Percentiles rank a stretch among this genome's conserved stretches.
Evolutionary conservation across 495 filamentous ascomycete species (phyloP).

Genomic region (Hyphodiscus hymeniophilus): DNA sequence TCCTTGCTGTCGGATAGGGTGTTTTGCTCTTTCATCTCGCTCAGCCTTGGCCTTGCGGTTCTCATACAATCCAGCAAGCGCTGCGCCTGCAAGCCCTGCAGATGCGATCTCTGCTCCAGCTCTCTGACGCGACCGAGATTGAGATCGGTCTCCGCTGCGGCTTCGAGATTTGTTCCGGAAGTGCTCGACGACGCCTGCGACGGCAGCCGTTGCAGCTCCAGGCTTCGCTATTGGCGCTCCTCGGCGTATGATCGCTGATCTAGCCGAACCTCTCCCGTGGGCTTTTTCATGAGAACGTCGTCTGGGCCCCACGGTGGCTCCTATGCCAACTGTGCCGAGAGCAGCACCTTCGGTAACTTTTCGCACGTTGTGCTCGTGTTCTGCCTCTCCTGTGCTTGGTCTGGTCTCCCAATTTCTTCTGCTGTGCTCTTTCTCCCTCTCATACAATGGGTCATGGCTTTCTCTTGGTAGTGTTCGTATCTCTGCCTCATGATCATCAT

Average conservation of each 20-base stretch:
- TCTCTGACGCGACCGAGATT: constrained; percentile 50
- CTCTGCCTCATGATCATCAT: too few relatives aligned
- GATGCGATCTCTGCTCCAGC: constrained; percentile 56
- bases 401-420: too few relatives aligned
- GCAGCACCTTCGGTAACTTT: constrained; percentile 73
- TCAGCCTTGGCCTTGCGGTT: constrained; percentile 61
- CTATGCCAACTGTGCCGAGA: constrained; percentile 72
- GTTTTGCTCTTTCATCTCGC: constrained; percentile 34
- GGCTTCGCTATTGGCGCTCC: constrained; percentile 67
- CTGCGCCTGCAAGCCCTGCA: constrained; percentile 73
- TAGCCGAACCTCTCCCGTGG: constrained; percentile 45
- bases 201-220: constrained; percentile 70
- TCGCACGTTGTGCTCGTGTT: constrained; percentile 52
- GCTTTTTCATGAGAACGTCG: constrained; percentile 61
- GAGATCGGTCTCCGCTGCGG: constrained; percentile 38
- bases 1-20: constrained; percentile 16
- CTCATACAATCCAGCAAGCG: constrained; percentile 75
- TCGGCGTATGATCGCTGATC: constrained; percentile 55
- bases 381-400: too few relatives aligned
- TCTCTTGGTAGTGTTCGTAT: too few relatives aligned
- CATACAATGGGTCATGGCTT: too few relatives aligned
- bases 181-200: constrained; percentile 67
- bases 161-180: constrained; percentile 64
- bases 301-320: constrained; percentile 65
- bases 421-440: too few relatives aligned